Conservation (phyloP, 176 grass and related monocot species). For the Eragrostis curvula region DNA sequence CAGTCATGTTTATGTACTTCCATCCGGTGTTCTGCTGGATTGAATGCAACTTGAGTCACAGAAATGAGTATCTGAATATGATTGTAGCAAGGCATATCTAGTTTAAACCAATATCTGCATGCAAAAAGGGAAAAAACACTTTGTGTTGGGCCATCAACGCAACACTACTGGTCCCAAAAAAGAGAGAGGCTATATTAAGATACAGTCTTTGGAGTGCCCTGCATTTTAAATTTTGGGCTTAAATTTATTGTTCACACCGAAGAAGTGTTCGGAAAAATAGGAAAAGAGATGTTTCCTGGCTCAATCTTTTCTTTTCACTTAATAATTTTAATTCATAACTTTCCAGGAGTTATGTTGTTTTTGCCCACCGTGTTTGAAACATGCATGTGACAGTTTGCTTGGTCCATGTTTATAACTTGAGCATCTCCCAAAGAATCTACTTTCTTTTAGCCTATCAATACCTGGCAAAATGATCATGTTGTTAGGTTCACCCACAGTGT, state of each 20-base stretch:
- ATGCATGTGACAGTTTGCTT: neutral
- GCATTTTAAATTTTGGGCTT: too few relatives aligned
- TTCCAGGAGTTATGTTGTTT: neutral
- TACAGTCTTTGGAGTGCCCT: neutral
- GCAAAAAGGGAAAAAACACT: neutral
- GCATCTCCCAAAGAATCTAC: neutral
- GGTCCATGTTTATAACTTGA: neutral
- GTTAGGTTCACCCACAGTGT: slow-evolving; percentile 10
- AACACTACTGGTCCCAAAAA: neutral
- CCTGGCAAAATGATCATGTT: neutral
- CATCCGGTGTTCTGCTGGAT: neutral
- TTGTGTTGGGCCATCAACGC: neutral
- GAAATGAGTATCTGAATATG: neutral
- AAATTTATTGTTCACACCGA: neutral
- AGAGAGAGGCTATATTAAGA: neutral
- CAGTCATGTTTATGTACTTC: neutral
- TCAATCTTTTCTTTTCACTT: neutral
- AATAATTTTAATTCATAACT: neutral
- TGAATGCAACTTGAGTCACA: neutral
- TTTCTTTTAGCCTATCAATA: slow-evolving; percentile 10
- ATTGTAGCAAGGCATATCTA: neutral
- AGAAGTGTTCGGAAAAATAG: neutral
- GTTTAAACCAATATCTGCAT: neutral
- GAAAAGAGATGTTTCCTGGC: neutral
- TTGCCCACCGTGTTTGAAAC: too few relatives aligned